A percentile compares a stretch with the other conserved stretches of the same genome.
phyloP scores from a whole-genome alignment of 2,329 filamentous ascomycete species.

The Calonectria hawksworthii region DNA sequence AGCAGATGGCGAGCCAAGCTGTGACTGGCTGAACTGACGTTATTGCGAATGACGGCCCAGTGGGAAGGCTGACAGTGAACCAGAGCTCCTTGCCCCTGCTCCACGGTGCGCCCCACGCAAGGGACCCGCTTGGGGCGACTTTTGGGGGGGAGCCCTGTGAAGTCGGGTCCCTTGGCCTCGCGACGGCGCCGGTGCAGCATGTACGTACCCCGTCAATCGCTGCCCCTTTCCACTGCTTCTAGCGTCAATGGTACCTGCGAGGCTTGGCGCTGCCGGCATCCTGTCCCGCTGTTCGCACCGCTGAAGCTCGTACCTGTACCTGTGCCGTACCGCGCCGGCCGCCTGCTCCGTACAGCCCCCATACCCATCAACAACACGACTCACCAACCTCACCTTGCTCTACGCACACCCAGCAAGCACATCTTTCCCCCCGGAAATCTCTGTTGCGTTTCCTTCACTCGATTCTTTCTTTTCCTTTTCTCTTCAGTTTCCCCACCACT shows the following conservation, averaged over 20 bases:
- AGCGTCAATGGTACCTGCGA: neutral
- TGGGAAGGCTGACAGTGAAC: constrained; percentile 35
- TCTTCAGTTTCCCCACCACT: constrained; percentile 38
- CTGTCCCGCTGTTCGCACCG: neutral
- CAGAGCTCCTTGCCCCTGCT: constrained; percentile 29
- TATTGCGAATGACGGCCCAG: constrained; percentile 1
- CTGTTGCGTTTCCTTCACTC: constrained; percentile 35
- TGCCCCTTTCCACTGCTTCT: constrained; percentile 9
- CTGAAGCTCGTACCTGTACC: constrained; percentile 6
- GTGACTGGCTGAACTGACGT: constrained; percentile 21
- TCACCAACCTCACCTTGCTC: constrained; percentile 21
- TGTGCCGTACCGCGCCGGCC: constrained; percentile 4
- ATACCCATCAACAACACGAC: constrained; percentile 13
- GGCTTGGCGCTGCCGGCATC: neutral
- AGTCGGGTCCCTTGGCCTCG: constrained; percentile 8
- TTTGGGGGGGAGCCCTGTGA: constrained; percentile 13
- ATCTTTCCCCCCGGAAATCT: constrained; percentile 37
- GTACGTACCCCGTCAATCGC: constrained; percentile 15
- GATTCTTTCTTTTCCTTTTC: constrained; percentile 30
- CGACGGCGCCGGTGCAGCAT: constrained; percentile 13
- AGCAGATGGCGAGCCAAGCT: neutral
- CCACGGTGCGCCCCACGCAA: constrained; percentile 31
- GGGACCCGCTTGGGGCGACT: constrained; percentile 33
- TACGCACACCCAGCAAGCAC: constrained; percentile 32
- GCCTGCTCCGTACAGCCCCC: constrained; percentile 1